Conservation (phyloP, 2,329 filamentous ascomycete species). For the Monosporascus sp. region DNA sequence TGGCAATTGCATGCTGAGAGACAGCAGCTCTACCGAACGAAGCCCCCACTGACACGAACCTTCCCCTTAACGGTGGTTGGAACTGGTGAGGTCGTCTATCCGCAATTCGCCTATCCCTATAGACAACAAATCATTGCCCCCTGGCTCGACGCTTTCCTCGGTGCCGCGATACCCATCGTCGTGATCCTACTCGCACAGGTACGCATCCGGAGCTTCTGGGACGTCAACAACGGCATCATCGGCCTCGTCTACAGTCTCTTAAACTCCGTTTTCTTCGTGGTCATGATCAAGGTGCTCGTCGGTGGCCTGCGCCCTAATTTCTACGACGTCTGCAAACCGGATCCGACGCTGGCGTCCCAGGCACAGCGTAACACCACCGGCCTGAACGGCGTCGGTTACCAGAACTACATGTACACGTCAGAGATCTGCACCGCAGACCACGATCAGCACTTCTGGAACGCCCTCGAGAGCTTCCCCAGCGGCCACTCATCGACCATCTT, state of each 20-base stretch:
- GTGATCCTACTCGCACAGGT: slow-evolving; percentile 54
- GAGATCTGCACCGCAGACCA: slow-evolving; percentile 56
- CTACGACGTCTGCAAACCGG: slow-evolving; percentile 58
- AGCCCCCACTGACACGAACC: slow-evolving; percentile 50
- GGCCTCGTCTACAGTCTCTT: slow-evolving; percentile 57
- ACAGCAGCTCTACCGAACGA: slow-evolving; percentile 44
- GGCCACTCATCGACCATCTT: slow-evolving; percentile 63
- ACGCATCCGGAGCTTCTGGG: slow-evolving; percentile 52
- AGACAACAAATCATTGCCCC: slow-evolving; percentile 59
- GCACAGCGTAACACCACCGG: slow-evolving; percentile 31
- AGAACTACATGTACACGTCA: slow-evolving; percentile 57
- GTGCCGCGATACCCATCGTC: slow-evolving; percentile 50
- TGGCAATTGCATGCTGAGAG: neutral
- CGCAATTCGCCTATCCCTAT: slow-evolving; percentile 59
- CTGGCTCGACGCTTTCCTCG: slow-evolving; percentile 52
- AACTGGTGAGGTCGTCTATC: slow-evolving; percentile 58
- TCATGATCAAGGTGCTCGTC: slow-evolving; percentile 61
- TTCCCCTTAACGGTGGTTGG: slow-evolving; percentile 56
- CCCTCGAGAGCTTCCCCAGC: slow-evolving; percentile 61
- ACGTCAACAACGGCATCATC: slow-evolving; percentile 56
- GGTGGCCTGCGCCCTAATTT: slow-evolving; percentile 61
- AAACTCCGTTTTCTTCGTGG: slow-evolving; percentile 57
- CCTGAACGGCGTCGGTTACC: slow-evolving; percentile 44
- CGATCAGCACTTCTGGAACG: slow-evolving; percentile 50
- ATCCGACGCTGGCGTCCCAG: slow-evolving; percentile 32